phyloP scores from a whole-genome alignment of 495 filamentous ascomycete species.

The Aspergillus funiculosus region DNA sequence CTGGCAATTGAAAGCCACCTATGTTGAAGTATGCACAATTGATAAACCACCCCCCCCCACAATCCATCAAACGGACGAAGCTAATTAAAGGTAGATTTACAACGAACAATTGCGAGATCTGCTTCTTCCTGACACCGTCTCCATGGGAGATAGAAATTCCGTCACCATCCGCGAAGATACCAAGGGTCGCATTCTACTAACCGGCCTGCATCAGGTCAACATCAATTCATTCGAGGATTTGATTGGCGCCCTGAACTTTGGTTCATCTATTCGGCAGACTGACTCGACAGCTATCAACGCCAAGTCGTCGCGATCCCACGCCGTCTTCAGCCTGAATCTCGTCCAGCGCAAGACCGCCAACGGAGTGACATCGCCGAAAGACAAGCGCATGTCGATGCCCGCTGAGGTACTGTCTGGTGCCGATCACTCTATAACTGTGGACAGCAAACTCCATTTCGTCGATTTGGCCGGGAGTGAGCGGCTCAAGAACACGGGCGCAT shows the following conservation, averaged over 20 bases:
- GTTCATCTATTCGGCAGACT: slow-evolving; percentile 91
- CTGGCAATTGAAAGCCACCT: slow-evolving; percentile 93
- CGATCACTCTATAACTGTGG: slow-evolving; percentile 74
- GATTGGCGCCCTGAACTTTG: slow-evolving; percentile 80
- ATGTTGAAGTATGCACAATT: slow-evolving; percentile 89
- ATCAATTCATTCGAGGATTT: slow-evolving; percentile 93
- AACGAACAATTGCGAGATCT: slow-evolving; percentile 94
- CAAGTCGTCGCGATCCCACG: slow-evolving; percentile 96
- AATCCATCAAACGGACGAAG: too few species aligned
- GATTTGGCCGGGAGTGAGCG: slow-evolving; percentile 97
- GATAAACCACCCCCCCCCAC: too few species aligned
- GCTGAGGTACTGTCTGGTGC: slow-evolving; percentile 68
- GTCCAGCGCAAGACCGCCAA: slow-evolving; percentile 71
- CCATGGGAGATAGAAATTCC: slow-evolving; percentile 58
- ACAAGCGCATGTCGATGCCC: slow-evolving; percentile 88
- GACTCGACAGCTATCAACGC: slow-evolving; percentile 99
- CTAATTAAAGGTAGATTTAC: too few species aligned
- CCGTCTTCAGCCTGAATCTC: slow-evolving; percentile 93
- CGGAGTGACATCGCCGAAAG: slow-evolving; percentile 47
- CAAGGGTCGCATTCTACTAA: slow-evolving; percentile 93
- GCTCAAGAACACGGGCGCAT: slow-evolving; percentile 93
- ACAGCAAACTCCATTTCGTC: slow-evolving; percentile 98
- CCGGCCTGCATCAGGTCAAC: slow-evolving; percentile 78
- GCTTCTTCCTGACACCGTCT: slow-evolving; percentile 69
- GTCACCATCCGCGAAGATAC: slow-evolving; percentile 89